Evolutionary conservation across 2,329 filamentous ascomycete species (phyloP), one percentile per base, ranked within the genome.

Genomic region (Onygenales sp.): DNA sequence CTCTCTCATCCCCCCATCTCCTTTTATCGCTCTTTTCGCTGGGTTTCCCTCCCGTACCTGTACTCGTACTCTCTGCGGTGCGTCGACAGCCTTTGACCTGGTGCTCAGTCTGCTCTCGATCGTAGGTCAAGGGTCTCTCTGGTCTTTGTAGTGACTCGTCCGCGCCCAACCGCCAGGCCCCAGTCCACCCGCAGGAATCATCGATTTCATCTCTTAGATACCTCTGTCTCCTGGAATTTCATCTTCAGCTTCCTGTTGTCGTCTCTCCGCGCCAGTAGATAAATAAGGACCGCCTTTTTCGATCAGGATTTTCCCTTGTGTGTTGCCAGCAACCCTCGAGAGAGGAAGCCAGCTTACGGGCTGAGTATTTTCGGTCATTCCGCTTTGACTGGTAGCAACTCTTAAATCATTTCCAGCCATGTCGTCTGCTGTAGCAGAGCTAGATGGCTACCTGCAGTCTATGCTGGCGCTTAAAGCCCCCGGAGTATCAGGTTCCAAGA

Each of bases 391-490:
- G 50, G 51, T 55, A 55, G 46, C 50, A 45, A 52, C 49, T 44
- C 31, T 51, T 36, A 48, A 48, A 21, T 13, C 31, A 14, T 11
- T 21, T 36, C 40, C 59, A 61, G 75, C 62, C 71, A 88, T 89
- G 84, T 84, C 86, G 70, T 86, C 88, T 68, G 83, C 88, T 73
- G 86, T 95, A 81, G 84, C 87, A 76, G 91, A 97, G 71, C 77
- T 98, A 74, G 92, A 95, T 74, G 80, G 84, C 65, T 86, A 87
- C 72, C 82, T 98, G 68, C 88, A 93, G 77, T 91, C 87, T 66
- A 91, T 98, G 84, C 86, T 92, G 65, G 80, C 81, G 61, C 78
- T 96, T 67, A 97, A 95, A 74, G 86, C 93, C 44, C 93, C 93
- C 51, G 93, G 93, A 68, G 90, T 96, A 55, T 95, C 91, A 58